Percentiles rank a stretch among this genome's conserved stretches.
These are phyloP conservation scores for Hemisphaericaspora lyxosophila DNA, from an alignment of 1,139 yeast species.

Conservation along the genomic window DNA sequence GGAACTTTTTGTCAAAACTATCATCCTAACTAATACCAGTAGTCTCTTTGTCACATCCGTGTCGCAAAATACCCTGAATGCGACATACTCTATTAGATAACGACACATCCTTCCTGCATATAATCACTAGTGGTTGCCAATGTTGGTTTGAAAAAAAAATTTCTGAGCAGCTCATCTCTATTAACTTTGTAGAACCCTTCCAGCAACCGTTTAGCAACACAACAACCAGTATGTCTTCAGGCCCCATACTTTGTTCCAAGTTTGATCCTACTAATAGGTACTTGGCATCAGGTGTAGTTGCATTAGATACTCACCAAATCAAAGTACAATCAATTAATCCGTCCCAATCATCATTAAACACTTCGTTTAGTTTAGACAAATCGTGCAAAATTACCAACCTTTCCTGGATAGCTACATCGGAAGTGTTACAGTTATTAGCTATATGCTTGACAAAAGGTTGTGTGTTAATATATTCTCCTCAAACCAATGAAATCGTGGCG, in stretches of 20 bases:
- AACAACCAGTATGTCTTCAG: conserved; percentile 12
- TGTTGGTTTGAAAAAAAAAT: too few species aligned
- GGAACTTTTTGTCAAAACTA: too few species aligned
- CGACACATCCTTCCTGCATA: too few species aligned
- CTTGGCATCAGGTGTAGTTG: conserved; percentile 67
- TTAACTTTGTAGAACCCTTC: neutral
- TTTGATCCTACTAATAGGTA: conserved; percentile 60
- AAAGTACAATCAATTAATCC: conserved; percentile 54
- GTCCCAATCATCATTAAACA: conserved; percentile 37
- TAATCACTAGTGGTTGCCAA: too few species aligned
- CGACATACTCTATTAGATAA: neutral
- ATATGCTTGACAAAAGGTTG: conserved; percentile 69
- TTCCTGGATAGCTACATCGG: conserved; percentile 52
- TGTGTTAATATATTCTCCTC: conserved; percentile 66
- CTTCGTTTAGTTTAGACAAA: conserved; percentile 54
- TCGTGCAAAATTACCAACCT: conserved; percentile 52
- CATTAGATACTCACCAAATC: conserved; percentile 73
- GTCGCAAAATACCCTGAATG: too few species aligned
- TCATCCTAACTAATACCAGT: too few species aligned
- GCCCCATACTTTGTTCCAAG: conserved; percentile 31
- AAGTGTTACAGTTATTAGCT: conserved; percentile 46
- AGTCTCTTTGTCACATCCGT: too few species aligned
- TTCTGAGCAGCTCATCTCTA: conserved; percentile 8
- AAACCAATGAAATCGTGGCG: conserved; percentile 53
- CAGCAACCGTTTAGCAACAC: neutral